Percentiles rank a stretch among this genome's conserved stretches.
These are phyloP conservation scores for Boletus patriciae DNA, from an alignment of 768 basidiomycete species.

Conservation along the genomic window DNA sequence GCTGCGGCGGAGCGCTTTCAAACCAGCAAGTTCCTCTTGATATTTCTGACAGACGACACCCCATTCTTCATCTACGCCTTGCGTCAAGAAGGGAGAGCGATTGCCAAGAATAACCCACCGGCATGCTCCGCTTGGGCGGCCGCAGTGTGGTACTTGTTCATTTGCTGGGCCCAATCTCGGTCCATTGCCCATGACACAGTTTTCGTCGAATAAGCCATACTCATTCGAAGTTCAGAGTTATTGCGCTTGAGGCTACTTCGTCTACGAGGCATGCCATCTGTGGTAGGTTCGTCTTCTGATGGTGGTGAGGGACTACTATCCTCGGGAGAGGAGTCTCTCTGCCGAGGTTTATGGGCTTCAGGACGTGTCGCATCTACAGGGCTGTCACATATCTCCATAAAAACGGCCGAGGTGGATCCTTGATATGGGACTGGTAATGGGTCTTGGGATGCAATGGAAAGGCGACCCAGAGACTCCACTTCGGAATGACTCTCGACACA, in stretches of 20 bases:
- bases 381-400: slow-evolving; percentile 36
- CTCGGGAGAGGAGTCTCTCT: slow-evolving; percentile 13
- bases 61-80: slow-evolving; percentile 54
- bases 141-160: slow-evolving; percentile 47
- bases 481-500: slow-evolving; percentile 22
- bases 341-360: slow-evolving; percentile 17
- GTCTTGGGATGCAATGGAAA: slow-evolving; percentile 41
- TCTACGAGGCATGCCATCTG: slow-evolving; percentile 39
- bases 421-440: slow-evolving; percentile 50
- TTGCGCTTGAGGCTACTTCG: slow-evolving; percentile 66
- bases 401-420: slow-evolving; percentile 31
- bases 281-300: slow-evolving; percentile 35
- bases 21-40: slow-evolving; percentile 59
- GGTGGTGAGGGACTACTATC: slow-evolving; percentile 30
- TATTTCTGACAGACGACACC: slow-evolving; percentile 56
- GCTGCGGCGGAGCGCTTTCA: slow-evolving; percentile 56
- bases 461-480: slow-evolving; percentile 21
- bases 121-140: slow-evolving; percentile 42
- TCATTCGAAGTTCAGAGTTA: slow-evolving; percentile 46
- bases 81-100: neutral
- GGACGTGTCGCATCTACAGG: slow-evolving; percentile 23
- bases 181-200: slow-evolving; percentile 78
- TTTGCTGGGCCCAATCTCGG: slow-evolving; percentile 56
- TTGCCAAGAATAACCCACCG: slow-evolving; percentile 27
- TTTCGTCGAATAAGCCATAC: slow-evolving; percentile 54